Evolutionary conservation across 768 basidiomycete species (phyloP).

Genomic region (Boletus patriciae): DNA sequence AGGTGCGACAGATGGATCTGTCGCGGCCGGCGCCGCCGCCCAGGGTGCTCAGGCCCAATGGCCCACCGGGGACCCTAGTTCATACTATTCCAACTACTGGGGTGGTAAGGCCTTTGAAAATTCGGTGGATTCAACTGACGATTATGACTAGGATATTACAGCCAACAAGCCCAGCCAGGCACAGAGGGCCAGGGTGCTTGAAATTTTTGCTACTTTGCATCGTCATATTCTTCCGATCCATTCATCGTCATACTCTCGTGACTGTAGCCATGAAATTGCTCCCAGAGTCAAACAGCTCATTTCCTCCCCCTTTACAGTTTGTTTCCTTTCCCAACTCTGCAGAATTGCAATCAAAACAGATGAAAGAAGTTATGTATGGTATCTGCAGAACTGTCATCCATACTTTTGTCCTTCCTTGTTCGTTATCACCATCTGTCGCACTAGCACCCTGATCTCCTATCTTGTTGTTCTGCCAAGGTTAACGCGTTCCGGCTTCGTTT

Average conservation of each 20-base stretch:
- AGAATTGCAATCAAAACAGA: constrained; percentile 35
- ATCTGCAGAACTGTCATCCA: constrained; percentile 30
- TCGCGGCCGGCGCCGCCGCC: constrained; percentile 46
- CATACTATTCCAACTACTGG: constrained; percentile 83
- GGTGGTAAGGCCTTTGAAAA: constrained; percentile 52
- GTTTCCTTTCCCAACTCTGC: constrained; percentile 26
- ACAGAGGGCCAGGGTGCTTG: constrained; percentile 48
- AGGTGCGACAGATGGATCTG: constrained; percentile 54
- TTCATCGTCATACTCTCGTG: constrained; percentile 28
- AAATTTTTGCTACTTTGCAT: constrained; percentile 25
- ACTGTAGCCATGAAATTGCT: constrained; percentile 36
- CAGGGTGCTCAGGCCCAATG: constrained; percentile 74
- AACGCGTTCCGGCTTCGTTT: constrained; percentile 23
- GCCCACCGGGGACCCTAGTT: constrained; percentile 69
- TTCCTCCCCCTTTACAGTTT: constrained; percentile 17
- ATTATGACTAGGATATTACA: constrained; percentile 68
- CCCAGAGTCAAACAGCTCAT: constrained; percentile 18
- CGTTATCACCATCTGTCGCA: constrained; percentile 22
- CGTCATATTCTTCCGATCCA: constrained; percentile 25
- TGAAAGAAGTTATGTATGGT: constrained; percentile 37
- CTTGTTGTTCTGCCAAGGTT: constrained; percentile 30
- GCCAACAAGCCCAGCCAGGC: constrained; percentile 70
- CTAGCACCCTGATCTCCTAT: constrained; percentile 15
- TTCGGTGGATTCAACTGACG: constrained; percentile 12
- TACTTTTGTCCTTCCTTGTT: constrained; percentile 30